phyloP scores from a whole-genome alignment of 2,329 filamentous ascomycete species.

The Xylaria multiplex region DNA sequence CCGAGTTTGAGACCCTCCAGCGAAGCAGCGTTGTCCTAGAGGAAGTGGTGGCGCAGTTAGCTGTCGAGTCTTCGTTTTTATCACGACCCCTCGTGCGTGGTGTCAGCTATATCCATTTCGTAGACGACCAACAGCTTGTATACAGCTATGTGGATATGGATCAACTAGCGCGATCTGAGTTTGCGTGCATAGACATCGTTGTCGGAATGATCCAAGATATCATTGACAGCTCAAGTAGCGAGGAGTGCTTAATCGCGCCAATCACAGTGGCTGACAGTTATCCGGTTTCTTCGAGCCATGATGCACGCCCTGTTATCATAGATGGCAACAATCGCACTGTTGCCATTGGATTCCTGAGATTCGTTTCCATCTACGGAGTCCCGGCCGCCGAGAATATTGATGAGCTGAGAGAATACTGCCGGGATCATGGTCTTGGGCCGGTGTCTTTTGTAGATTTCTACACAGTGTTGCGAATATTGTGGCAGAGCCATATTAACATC shows the following conservation, averaged over 20 bases:
- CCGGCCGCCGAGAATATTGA: slow-evolving; percentile 1
- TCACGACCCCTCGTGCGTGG: slow-evolving; percentile 10
- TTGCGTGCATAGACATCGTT: slow-evolving; percentile 25
- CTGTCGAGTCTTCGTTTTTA: slow-evolving; percentile 21
- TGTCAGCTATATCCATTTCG: slow-evolving; percentile 18
- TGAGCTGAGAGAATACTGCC: slow-evolving; percentile 20
- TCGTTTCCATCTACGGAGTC: slow-evolving; percentile 22
- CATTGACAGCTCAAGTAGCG: slow-evolving; percentile 7
- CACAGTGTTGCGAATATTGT: slow-evolving; percentile 13
- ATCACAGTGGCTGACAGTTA: slow-evolving; percentile 21
- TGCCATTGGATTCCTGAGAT: slow-evolving; percentile 15
- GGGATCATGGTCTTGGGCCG: slow-evolving; percentile 17
- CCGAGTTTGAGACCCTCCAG: slow-evolving; percentile 8
- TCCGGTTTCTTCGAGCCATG: slow-evolving; percentile 24
- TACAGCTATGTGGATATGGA: slow-evolving; percentile 29
- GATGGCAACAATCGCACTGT: slow-evolving; percentile 26
- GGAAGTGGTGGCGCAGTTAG: slow-evolving; percentile 19
- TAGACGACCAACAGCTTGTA: slow-evolving; percentile 23
- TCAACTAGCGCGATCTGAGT: slow-evolving; percentile 20
- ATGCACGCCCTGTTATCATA: slow-evolving; percentile 21
- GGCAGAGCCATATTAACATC: slow-evolving; percentile 9
- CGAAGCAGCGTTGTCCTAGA: slow-evolving; percentile 1
- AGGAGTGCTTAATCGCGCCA: slow-evolving; percentile 16
- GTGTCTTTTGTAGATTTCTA: slow-evolving; percentile 26
- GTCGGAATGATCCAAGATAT: slow-evolving; percentile 26